A percentile compares a stretch with the other conserved stretches of the same genome.
Conservation (phyloP, 208 protist genomes). For the Naegleria fowleri region DNA sequence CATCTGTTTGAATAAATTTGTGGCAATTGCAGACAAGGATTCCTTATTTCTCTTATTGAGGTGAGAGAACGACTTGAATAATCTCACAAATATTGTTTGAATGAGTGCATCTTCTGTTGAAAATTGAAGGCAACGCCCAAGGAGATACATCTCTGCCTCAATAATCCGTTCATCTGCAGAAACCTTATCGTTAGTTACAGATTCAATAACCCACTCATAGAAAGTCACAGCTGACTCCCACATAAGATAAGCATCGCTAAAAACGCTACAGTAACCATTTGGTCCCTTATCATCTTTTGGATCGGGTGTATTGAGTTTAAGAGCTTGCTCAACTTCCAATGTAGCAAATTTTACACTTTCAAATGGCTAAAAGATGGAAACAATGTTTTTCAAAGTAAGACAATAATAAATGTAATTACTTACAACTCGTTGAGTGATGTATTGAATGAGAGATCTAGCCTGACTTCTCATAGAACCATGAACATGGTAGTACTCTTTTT, state of each 20-base stretch:
- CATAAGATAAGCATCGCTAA: background rate
- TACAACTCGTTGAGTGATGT: background rate
- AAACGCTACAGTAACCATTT: background rate
- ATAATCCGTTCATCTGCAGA: background rate
- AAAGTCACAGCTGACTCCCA: background rate
- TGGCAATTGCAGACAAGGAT: background rate
- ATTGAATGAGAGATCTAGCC: background rate
- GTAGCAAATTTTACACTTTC: background rate
- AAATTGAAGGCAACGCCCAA: background rate
- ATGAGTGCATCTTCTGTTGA: background rate
- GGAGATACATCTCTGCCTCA: background rate
- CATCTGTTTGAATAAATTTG: constrained; percentile 6
- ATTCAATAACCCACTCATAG: background rate
- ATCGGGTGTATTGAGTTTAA: background rate
- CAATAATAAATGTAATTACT: too few species aligned
- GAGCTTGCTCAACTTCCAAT: background rate
- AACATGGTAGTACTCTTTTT: background rate
- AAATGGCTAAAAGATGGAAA: background rate
- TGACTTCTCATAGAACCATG: background rate
- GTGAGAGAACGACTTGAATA: background rate
- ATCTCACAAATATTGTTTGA: background rate
- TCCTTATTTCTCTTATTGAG: background rate
- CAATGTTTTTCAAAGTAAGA: too few species aligned
- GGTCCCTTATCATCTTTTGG: background rate
- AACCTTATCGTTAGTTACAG: background rate